Percentiles rank a stretch among this genome's conserved stretches.
phyloP scores from a whole-genome alignment of 2,329 filamentous ascomycete species.

The Scedosporium boydii region DNA sequence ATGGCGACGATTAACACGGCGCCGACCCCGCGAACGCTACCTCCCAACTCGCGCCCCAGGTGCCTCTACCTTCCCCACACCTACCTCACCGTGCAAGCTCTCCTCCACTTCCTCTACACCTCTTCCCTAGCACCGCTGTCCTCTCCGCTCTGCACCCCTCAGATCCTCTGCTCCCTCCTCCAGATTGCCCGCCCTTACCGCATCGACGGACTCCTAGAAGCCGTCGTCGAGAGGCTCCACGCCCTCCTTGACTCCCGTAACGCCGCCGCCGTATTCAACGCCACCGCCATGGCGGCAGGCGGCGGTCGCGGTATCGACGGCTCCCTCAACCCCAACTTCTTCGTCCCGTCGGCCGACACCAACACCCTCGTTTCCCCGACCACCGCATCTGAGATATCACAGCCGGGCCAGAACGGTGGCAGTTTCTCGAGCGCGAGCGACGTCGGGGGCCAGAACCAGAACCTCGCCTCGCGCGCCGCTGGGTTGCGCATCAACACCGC shows the following conservation, averaged over 20 bases:
- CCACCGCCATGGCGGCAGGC: conserved; percentile 93
- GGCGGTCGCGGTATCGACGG: conserved; percentile 76
- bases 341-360: conserved; percentile 32
- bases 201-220: conserved; percentile 84
- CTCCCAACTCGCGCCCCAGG: conserved; percentile 62
- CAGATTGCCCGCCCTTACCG: conserved; percentile 91
- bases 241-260: conserved; percentile 85
- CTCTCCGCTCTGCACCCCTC: conserved; percentile 78
- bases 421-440: conserved; percentile 14
- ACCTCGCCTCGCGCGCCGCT: conserved; percentile 24
- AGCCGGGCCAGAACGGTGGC: conserved; percentile 9
- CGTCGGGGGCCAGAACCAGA: conserved; percentile 23
- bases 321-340: conserved; percentile 53
- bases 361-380: not conserved
- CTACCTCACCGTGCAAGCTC: conserved; percentile 75
- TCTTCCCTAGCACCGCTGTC: conserved; percentile 70
- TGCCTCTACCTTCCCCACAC: conserved; percentile 92
- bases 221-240: conserved; percentile 84
- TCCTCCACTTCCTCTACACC: conserved; percentile 90
- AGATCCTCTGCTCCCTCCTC: conserved; percentile 89
- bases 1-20: conserved; percentile 38
- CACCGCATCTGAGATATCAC: not conserved
- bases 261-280: conserved; percentile 94
- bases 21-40: conserved; percentile 46
- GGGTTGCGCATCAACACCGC: conserved; percentile 40